phyloP scores from a whole-genome alignment of 805 yeast genomes.

The Isabelozyma pseudorhagii region DNA sequence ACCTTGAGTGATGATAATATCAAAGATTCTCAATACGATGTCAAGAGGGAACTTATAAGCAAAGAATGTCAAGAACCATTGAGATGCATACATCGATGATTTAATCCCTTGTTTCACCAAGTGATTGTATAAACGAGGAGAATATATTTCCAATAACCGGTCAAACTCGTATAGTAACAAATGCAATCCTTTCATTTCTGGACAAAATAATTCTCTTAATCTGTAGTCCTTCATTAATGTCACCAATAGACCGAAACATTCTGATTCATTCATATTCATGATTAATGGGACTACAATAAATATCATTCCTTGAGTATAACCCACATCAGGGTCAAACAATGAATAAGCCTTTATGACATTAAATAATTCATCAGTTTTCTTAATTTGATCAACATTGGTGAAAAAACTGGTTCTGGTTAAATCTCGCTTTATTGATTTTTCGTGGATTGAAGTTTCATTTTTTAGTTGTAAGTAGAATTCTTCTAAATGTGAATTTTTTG shows the following conservation, averaged over 20 bases:
- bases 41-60: conserved; percentile 92
- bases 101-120: conserved; percentile 80
- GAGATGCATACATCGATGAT: conserved; percentile 95
- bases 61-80: conserved; percentile 94
- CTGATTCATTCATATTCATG: conserved; percentile 77
- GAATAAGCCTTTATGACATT: conserved; percentile 82
- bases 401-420: conserved; percentile 82
- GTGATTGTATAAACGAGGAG: conserved; percentile 74
- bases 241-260: conserved; percentile 78
- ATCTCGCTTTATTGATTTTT: conserved; percentile 76
- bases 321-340: conserved; percentile 85
- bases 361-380: conserved; percentile 62
- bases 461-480: conserved; percentile 54
- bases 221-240: conserved; percentile 82
- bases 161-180: conserved; percentile 86
- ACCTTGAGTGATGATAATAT: conserved; percentile 88
- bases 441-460: conserved; percentile 57
- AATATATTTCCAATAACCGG: conserved; percentile 70
- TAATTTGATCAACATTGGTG: conserved; percentile 49
- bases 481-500: conserved; percentile 63
- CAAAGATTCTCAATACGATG: conserved; percentile 83
- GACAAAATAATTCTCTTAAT: conserved; percentile 72
- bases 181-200: conserved; percentile 94
- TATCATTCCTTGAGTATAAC: conserved; percentile 98
- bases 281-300: conserved; percentile 84